These are phyloP conservation scores for Phytopythium oedochilum DNA, from an alignment of 352 stramenopile species.

Conservation along the genomic window DNA sequence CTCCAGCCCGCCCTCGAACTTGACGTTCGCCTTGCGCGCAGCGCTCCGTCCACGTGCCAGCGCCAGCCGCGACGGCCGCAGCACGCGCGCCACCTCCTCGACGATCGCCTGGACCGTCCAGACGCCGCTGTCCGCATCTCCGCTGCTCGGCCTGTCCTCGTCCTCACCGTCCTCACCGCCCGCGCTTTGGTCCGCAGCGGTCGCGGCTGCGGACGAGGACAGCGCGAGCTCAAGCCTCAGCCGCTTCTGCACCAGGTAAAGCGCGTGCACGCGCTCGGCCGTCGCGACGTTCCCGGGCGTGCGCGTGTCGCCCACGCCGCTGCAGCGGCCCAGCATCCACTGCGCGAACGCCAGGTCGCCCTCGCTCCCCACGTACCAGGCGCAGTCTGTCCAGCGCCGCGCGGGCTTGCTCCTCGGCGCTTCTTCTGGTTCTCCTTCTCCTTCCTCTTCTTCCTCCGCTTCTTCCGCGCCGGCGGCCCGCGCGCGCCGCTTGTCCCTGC, in stretches of 20 bases:
- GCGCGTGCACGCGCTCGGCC: constrained; percentile 24
- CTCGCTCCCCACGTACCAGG: constrained; percentile 40
- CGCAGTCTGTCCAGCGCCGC: constrained; percentile 13
- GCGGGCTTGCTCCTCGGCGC: no score
- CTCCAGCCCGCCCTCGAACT: constrained; percentile 25
- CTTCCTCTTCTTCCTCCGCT: not conserved
- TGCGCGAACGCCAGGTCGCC: constrained; percentile 45
- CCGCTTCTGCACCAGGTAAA: constrained; percentile 44
- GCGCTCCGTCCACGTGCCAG: constrained; percentile 15
- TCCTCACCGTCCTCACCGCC: constrained; percentile 5
- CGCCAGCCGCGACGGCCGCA: constrained; percentile 23
- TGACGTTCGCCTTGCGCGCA: constrained; percentile 15
- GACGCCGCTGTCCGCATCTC: not conserved
- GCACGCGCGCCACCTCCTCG: constrained; percentile 24
- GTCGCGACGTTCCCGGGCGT: constrained; percentile 22
- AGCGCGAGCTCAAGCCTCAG: constrained; percentile 36
- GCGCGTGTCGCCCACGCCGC: constrained; percentile 26
- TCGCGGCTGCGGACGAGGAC: constrained; percentile 2
- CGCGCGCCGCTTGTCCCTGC: no score
- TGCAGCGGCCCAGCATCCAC: constrained; percentile 56
- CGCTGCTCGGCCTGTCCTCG: not conserved
- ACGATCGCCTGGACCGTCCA: constrained; percentile 21
- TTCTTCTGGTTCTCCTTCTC: not conserved
- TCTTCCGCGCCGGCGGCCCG: not conserved
- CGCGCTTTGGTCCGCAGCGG: constrained; percentile 6